Evolutionary conservation across 108 stramenopile species (phyloP).

Genomic region (Skeletonema menzelii): DNA sequence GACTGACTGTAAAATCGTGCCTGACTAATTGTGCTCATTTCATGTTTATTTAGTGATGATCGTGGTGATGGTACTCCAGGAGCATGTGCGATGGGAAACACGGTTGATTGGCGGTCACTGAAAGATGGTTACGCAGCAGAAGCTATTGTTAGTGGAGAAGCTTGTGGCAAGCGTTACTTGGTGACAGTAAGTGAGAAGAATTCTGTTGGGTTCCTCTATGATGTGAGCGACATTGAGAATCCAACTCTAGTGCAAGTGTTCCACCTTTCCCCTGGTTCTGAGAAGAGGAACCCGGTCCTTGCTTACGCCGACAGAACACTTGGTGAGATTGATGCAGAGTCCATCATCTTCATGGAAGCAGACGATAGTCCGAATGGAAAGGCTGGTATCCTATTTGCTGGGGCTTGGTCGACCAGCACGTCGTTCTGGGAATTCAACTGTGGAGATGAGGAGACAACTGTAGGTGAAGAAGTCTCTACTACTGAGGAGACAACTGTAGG

Average conservation of each 20-base stretch:
- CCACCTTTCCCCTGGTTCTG: conserved; percentile 48
- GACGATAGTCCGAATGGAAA: conserved; percentile 42
- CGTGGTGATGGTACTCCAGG: conserved; percentile 42
- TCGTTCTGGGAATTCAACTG: conserved; percentile 56
- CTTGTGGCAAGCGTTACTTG: conserved; percentile 34
- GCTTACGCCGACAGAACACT: conserved; percentile 49
- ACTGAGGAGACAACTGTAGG: not conserved
- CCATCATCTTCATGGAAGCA: conserved; percentile 36
- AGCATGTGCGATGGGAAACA: conserved; percentile 39
- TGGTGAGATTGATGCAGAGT: conserved; percentile 53
- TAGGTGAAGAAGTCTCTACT: not conserved
- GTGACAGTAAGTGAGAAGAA: conserved; percentile 46
- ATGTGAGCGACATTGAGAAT: conserved; percentile 35
- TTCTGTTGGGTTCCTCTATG: conserved; percentile 43
- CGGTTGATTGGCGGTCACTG: conserved; percentile 36
- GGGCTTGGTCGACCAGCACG: conserved; percentile 36
- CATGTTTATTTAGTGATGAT: conserved; percentile 31
- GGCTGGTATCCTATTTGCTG: conserved; percentile 49
- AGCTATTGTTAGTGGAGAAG: conserved; percentile 26
- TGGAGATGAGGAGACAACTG: not conserved
- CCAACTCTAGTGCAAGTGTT: conserved; percentile 37
- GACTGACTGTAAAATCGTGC: not conserved
- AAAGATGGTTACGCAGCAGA: conserved; percentile 44
- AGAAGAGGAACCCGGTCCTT: conserved; percentile 34
- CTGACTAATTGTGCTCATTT: not conserved